Evolutionary conservation across 2,329 filamentous ascomycete genomes (phyloP), one percentile per base, ranked within the genome.

Genomic region (Sphaerulina populicola): DNA sequence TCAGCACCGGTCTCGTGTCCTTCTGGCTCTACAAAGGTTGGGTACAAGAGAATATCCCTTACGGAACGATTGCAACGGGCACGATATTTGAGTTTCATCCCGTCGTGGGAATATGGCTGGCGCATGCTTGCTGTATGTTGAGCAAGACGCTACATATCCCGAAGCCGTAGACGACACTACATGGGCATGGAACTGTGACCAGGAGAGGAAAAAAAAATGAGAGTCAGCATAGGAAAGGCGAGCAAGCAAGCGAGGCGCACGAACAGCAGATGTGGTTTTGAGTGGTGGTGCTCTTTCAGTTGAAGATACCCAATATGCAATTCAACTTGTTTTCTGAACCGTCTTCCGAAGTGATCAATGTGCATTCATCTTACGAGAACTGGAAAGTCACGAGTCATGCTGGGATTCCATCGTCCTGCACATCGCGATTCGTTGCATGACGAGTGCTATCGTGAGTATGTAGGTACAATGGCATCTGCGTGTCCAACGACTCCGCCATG

Each of bases 121-220:
- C 89, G n/a, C 88, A 94, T 67, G 93, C 90, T 15, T 94, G 86
- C 66, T 72, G 93, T 65, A 97, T 98, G 93, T 85, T 91, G 57
- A 95, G 88, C 74, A 94, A 91, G 78, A 91, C 83, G 30, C 81
- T 98, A 64, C 88, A 93, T 68, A 89, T 98, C 60, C 93, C 93
- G 12, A 98, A 98, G 80, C 89, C 78, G 35, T 65, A 54, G 29
- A 35, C 4, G 31, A n/a, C 10, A 9, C 10, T 7, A n/a, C 31
- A 35, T 35, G 31, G 31, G 31, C 31, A 35, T 35, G 10, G 5
- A 35, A 35, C 3, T 6, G 31, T 11, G 12, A 4, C 10, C 31
- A 35, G 10, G 31, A 35, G 31, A 35, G 31, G 23, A 18, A 18
- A 7, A 27, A 18, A 18, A 7, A 27, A 27, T 27, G 23, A 7